These are phyloP conservation scores for Phialophora expanda DNA, from an alignment of 2,329 filamentous ascomycete genomes.

Conservation along the genomic window DNA sequence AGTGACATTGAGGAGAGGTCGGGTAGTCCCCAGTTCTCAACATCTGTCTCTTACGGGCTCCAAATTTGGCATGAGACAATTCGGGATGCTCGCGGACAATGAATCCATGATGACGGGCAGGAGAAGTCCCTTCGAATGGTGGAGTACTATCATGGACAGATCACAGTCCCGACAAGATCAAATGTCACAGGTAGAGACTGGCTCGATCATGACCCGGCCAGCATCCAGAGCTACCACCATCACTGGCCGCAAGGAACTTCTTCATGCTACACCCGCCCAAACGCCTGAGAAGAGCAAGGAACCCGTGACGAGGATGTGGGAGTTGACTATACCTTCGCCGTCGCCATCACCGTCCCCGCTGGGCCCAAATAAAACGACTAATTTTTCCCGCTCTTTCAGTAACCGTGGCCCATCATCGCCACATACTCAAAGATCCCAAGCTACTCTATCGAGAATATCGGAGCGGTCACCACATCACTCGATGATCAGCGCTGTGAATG, in stretches of 20 bases:
- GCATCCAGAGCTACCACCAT: constrained; percentile 29
- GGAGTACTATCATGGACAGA: constrained; percentile 38
- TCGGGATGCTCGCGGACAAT: constrained; percentile 36
- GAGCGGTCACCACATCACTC: constrained; percentile 36
- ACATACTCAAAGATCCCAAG: constrained; percentile 30
- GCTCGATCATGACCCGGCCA: constrained; percentile 26
- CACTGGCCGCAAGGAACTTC: constrained; percentile 22
- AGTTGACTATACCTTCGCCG: constrained; percentile 26
- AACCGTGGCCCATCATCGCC: constrained; percentile 25
- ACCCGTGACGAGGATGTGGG: constrained; percentile 20
- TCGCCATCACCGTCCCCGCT: constrained; percentile 25
- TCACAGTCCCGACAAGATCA: constrained; percentile 34
- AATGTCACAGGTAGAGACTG: constrained; percentile 33
- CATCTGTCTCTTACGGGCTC: constrained; percentile 41
- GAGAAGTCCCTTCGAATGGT: constrained; percentile 40
- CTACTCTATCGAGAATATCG: constrained; percentile 35
- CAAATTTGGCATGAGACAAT: constrained; percentile 38
- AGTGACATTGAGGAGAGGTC: constrained; percentile 38
- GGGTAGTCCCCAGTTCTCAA: constrained; percentile 38
- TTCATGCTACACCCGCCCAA: constrained; percentile 20
- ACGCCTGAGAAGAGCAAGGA: constrained; percentile 34
- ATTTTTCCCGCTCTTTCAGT: constrained; percentile 33
- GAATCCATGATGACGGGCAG: constrained; percentile 36
- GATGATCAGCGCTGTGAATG: constrained; percentile 29
- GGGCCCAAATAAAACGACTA: constrained; percentile 21